phyloP scores from a whole-genome alignment of 176 grass and related monocot genomes.

The Areca catechu region DNA sequence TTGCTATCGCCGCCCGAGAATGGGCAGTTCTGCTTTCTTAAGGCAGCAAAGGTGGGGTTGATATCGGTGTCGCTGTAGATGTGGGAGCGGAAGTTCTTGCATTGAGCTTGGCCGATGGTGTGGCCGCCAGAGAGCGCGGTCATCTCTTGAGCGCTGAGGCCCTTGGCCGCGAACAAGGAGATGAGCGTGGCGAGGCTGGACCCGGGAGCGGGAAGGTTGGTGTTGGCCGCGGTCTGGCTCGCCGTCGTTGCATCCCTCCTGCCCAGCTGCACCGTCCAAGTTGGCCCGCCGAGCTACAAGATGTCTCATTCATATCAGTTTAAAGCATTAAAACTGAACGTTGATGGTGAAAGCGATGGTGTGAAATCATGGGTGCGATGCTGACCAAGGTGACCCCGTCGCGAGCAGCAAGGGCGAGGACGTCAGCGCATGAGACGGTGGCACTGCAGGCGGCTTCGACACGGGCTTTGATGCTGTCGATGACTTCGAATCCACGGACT shows the following conservation, averaged over 20 bases:
- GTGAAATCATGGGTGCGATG: not conserved
- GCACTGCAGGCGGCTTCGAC: conserved; percentile 20
- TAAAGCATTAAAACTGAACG: not conserved
- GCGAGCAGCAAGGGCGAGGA: conserved; percentile 44
- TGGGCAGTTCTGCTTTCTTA: conserved; percentile 30
- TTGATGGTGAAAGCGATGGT: not conserved
- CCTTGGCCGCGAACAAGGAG: conserved; percentile 30
- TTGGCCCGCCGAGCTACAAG: conserved; percentile 31
- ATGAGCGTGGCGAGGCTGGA: conserved; percentile 34
- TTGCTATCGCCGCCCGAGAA: conserved; percentile 18
- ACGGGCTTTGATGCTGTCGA: conserved; percentile 19
- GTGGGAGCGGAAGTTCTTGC: conserved; percentile 39
- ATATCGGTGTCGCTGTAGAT: conserved; percentile 49
- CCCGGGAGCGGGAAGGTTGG: conserved; percentile 36
- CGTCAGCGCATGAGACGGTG: conserved; percentile 55
- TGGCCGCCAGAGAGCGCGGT: conserved; percentile 67
- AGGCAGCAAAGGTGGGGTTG: conserved; percentile 43
- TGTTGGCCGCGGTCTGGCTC: conserved; percentile 35
- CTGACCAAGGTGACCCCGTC: conserved; percentile 44
- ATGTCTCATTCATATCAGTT: not conserved
- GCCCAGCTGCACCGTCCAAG: conserved; percentile 31
- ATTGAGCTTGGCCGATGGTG: conserved; percentile 50
- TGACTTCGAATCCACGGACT: conserved; percentile 10
- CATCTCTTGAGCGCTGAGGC: conserved; percentile 50
- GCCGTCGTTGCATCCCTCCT: conserved; percentile 44